Base-by-base conservation (phyloP, 129 eudicot genomes). In the Flaveria ramosissima region DNA sequence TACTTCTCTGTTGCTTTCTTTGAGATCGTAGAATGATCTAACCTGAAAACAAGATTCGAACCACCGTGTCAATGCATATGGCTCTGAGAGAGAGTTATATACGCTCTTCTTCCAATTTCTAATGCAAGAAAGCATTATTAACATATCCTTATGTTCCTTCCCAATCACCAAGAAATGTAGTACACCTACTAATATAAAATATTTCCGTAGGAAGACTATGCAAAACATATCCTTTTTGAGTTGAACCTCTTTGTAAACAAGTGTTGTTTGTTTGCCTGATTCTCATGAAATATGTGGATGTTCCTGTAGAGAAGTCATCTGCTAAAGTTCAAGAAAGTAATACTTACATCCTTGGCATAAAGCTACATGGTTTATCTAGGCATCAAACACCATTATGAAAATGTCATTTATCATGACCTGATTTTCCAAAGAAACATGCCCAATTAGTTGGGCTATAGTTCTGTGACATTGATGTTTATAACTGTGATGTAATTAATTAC, bases 361-460 rank as follows among this genome's bases (percentile, higher is more conserved):
- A 27, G 32, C 32, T 39, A 21, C 77, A 55, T 24, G 55, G 19
- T 72, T 72, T 72, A 53, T 50, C 64, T 72, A 72, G 66, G 32
- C n/a, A 26, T 8, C 4, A 36, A 55, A 36, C 20, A 53, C 36
- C 19, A 72, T 32, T 17, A 53, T 7, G 8, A 17, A 53, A 36
- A 72, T 72, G 51, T 55, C 67, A 21, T 36, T 55, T 43, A 39
- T 42, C 20, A 47, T 36, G 51, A 3, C 51, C 42, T 51, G 55
- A 20, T 75, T 43, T 39, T 45, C 73, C 27, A 69, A 21, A 69
- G 57, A 69, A 46, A 59, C 6, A 69, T 69, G 41, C 41, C 16
- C 66, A 24, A 23, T 59, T 10, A 23, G 13, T 60, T 55, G 23
- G 66, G 11, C 19, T 66, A 17, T 20, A 51, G 36, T 50, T 36